These are phyloP conservation scores for Colletotrichum truncatum DNA, from an alignment of 2,329 filamentous ascomycete species.

Conservation along the genomic window DNA sequence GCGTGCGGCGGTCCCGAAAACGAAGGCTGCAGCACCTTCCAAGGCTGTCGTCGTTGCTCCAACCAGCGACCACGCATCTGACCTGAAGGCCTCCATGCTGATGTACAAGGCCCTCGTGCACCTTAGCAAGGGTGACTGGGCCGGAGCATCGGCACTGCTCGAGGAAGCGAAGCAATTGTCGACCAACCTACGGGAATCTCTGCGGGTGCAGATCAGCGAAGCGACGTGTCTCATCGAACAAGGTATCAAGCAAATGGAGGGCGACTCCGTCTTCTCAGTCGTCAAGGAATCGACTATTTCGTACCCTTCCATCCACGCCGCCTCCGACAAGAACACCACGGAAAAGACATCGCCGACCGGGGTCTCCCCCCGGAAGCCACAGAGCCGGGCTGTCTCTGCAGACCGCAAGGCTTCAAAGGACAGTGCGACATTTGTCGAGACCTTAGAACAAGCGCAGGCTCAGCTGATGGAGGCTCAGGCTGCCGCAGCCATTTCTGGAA, in stretches of 20 bases:
- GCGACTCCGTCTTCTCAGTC: conserved; percentile 86
- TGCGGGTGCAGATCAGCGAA: conserved; percentile 67
- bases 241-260: conserved; percentile 76
- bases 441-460: conserved; percentile 72
- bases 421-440: conserved; percentile 59
- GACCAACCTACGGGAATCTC: conserved; percentile 48
- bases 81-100: conserved; percentile 48
- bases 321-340: conserved; percentile 48
- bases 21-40: conserved; percentile 32
- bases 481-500: conserved; percentile 60
- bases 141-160: conserved; percentile 65
- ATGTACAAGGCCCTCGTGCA: conserved; percentile 55
- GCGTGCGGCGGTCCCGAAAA: conserved; percentile 34
- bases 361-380: conserved; percentile 46
- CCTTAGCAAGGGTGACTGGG: conserved; percentile 63
- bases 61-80: conserved; percentile 27
- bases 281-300: conserved; percentile 94
- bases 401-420: conserved; percentile 39
- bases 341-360: conserved; percentile 44
- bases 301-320: conserved; percentile 72
- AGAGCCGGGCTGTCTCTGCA: conserved; percentile 11
- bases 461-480: conserved; percentile 71
- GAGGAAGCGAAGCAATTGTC: conserved; percentile 56
- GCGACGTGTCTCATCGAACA: conserved; percentile 75
- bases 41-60: conserved; percentile 23